phyloP scores from a whole-genome alignment of 768 basidiomycete species.

The Tulasnella sp. region DNA sequence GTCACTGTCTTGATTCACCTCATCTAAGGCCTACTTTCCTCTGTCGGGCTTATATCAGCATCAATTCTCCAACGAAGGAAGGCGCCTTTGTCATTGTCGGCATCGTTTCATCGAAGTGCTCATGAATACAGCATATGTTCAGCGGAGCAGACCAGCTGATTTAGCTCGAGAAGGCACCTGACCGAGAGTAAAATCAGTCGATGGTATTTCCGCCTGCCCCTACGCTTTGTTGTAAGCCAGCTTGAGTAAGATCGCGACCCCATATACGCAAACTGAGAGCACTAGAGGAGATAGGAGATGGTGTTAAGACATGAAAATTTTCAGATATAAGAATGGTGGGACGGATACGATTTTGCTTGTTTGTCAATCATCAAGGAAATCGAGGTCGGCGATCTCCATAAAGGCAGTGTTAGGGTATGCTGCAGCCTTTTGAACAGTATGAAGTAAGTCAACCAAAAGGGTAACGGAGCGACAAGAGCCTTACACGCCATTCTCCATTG shows the following conservation, averaged over 20 bases:
- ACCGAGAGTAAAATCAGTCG: no score
- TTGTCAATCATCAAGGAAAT: conserved; percentile 92
- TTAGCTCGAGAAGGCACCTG: no score
- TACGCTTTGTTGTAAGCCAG: no score
- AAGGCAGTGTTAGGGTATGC: conserved; percentile 79
- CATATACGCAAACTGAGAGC: conserved; percentile 81
- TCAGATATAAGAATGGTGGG: conserved; percentile 18
- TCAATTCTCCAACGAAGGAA: no score
- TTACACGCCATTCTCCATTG: conserved; percentile 43
- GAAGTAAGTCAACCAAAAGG: conserved; percentile 5
- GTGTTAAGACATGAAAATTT: neutral
- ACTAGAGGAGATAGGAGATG: conserved; percentile 31
- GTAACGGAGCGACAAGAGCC: conserved; percentile 25
- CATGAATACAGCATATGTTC: no score
- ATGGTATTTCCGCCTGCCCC: no score
- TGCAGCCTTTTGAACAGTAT: conserved; percentile 38
- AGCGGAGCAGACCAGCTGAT: no score
- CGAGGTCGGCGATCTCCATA: conserved; percentile 90
- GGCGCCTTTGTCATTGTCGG: no score
- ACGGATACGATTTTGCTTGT: conserved; percentile 90
- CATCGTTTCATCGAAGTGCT: no score
- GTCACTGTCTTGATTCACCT: no score
- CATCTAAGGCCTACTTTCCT: no score
- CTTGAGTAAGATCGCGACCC: conserved; percentile 59
- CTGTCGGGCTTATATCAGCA: no score